A percentile compares a stretch with the other conserved stretches of the same genome.
Evolutionary conservation across 75 land plant species (phyloP).

Genomic region (Sequoia sempervirens): DNA sequence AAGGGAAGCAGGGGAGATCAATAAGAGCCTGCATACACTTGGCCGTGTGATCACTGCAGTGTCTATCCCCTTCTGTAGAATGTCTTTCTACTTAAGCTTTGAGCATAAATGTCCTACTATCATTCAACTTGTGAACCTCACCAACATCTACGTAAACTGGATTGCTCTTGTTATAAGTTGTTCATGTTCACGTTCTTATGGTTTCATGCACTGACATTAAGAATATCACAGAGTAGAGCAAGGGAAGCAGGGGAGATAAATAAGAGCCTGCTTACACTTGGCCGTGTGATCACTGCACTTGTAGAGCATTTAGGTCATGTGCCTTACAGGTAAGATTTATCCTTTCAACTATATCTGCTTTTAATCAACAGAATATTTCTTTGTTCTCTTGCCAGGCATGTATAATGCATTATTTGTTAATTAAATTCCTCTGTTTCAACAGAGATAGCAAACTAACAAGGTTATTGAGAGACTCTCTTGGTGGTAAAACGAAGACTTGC

Average conservation of each 20-base stretch:
- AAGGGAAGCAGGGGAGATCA: conserved; percentile 78
- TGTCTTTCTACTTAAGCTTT: no score
- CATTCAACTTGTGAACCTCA: not conserved
- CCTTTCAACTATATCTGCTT: not conserved
- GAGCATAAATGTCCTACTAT: no score
- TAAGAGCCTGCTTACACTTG: conserved; percentile 64
- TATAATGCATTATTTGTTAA: not conserved
- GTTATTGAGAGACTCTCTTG: conserved; percentile 65
- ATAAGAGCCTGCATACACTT: conserved; percentile 62
- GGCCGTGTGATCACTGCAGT: conserved; percentile 71
- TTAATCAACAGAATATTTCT: not conserved
- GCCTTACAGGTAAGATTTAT: conserved; percentile 51
- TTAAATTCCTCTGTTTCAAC: conserved; percentile 2
- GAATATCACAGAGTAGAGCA: conserved; percentile 50
- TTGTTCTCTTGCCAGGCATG: not conserved
- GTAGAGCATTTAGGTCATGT: conserved; percentile 74
- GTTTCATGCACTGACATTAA: not conserved
- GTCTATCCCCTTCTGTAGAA: no score
- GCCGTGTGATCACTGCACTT: conserved; percentile 67
- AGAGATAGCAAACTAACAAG: conserved; percentile 88
- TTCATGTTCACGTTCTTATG: not conserved
- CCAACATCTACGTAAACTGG: not conserved
- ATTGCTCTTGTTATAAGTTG: not conserved
- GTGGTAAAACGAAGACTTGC: conserved; percentile 79
- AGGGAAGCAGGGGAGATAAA: conserved; percentile 81